Evolutionary conservation across 2,329 filamentous ascomycete genomes (phyloP).

Genomic region (Chrysoporthe deuterocubensis): DNA sequence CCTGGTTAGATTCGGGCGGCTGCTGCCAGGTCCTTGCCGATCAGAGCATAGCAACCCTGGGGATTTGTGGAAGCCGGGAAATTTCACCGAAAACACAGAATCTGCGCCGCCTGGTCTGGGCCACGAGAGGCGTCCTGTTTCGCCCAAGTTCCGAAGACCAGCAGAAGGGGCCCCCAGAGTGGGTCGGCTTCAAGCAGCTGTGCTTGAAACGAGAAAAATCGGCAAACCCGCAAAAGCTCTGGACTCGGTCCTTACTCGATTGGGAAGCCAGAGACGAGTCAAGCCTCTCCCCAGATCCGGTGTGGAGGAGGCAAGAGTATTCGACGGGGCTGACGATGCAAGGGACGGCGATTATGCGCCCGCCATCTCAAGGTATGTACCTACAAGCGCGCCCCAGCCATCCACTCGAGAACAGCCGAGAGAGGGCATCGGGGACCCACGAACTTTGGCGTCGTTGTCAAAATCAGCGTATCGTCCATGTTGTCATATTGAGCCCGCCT

Average conservation of each 20-base stretch:
- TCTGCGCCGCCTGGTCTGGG: constrained; percentile 9
- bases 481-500: neutral
- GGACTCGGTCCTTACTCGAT: constrained; percentile 15
- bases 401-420: constrained; percentile 6
- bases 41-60: constrained; percentile 9
- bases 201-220: neutral
- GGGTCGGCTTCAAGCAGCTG: neutral
- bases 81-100: constrained; percentile 15
- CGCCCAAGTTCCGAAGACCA: constrained; percentile 29
- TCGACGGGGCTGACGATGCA: constrained; percentile 19
- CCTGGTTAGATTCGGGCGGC: neutral
- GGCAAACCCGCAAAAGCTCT: neutral
- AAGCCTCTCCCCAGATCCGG: constrained; percentile 16
- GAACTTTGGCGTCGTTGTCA: neutral
- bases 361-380: neutral
- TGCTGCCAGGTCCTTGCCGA: neutral
- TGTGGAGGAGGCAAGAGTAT: constrained; percentile 2
- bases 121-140: constrained; percentile 25
- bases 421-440: neutral
- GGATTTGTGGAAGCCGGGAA: constrained; percentile 13
- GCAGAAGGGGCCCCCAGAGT: constrained; percentile 5
- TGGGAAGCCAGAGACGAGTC: constrained; percentile 22
- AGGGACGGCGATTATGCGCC: constrained; percentile 7
- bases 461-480: neutral
- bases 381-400: neutral